Base-by-base conservation (phyloP, 148 eudicot species). In the Camellia japonica region DNA sequence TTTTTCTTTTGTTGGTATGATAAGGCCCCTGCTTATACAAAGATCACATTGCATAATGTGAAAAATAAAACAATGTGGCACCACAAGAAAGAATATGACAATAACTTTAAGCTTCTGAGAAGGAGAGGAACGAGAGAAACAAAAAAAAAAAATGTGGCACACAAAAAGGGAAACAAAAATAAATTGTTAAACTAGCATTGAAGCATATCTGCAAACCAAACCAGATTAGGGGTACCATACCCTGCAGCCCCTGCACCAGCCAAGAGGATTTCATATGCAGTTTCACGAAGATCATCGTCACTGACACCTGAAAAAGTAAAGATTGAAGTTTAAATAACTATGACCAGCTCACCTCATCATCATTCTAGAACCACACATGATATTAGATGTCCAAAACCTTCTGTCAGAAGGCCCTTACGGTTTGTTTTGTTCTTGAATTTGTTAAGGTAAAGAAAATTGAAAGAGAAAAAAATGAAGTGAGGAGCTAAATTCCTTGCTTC, bases 191-290 rank as follows among this genome's bases (percentile, higher is more conserved):
- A 68, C 71, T 44, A 73, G 71, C 66, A 76, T 72, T 55, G 56
- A 16, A 67, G 16, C 65, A 69, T 63, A 74, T 54, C 19, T 76
- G 59, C 15, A 62, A 82, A 59, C 69, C 68, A 87, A 71, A 74
- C 69, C 63, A 84, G 62, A 63, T n/a, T 54, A 16, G 14, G n/a
- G 62, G 67, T 19, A 71, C 55, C 83, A 83, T 94, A 97, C 99
- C 99, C 99, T 78, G 98, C 88, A 89, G 98, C 98, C 77, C 99
- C 99, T 80, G 99, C 99, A 86, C 96, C 93, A 75, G 95, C 97
- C 78, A 97, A 90, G 74, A 97, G 98, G 77, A 97, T 85, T 84
- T 97, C 99, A 84, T 90, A 97, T 59, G 99, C 95, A 81, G 94
- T 90, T 88, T 97, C 99, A 66, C 99, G 94, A 71, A 97, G 96